A percentile compares a stretch with the other conserved stretches of the same genome.
These are phyloP conservation scores for Sporopachydermia cereana DNA, from an alignment of 1,139 yeast genomes.

Conservation along the genomic window DNA sequence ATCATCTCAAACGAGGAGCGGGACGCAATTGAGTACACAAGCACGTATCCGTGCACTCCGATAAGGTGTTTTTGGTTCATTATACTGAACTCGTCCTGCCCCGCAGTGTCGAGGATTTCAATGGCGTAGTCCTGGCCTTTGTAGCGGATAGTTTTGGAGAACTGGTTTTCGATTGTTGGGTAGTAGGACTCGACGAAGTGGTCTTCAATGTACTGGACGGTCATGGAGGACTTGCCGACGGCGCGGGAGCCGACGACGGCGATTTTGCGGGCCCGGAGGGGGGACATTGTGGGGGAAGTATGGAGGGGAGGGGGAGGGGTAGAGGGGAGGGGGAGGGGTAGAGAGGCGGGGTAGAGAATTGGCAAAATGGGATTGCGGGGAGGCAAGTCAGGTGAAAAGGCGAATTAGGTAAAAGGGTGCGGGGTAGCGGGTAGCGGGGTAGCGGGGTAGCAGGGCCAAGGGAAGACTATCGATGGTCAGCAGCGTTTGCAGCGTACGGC, in stretches of 20 bases:
- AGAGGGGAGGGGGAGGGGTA: too few relatives aligned
- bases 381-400: too few relatives aligned
- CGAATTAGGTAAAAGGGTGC: too few relatives aligned
- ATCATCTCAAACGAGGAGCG: constrained; percentile 71
- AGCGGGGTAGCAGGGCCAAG: too few relatives aligned
- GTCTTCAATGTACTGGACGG: constrained; percentile 78
- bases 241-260: constrained; percentile 87
- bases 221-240: constrained; percentile 82
- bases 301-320: too few relatives aligned
- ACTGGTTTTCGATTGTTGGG: constrained; percentile 89
- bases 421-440: too few relatives aligned
- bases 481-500: too few relatives aligned
- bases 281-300: constrained; percentile 13
- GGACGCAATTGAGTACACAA: constrained; percentile 76
- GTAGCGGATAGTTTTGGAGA: constrained; percentile 57
- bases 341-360: too few relatives aligned
- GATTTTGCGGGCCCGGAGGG: constrained; percentile 52
- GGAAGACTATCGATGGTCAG: too few relatives aligned
- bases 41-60: constrained; percentile 76
- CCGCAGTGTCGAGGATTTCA: constrained; percentile 87
- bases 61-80: constrained; percentile 75
- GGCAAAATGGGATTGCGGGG: too few relatives aligned
- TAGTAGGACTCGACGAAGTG: constrained; percentile 85
- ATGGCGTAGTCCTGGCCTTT: constrained; percentile 71
- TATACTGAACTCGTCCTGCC: constrained; percentile 83